A percentile compares a stretch with the other conserved stretches of the same genome.
These are phyloP conservation scores for Pachysandra terminalis DNA, from an alignment of 164 flowering plant species.

Conservation along the genomic window DNA sequence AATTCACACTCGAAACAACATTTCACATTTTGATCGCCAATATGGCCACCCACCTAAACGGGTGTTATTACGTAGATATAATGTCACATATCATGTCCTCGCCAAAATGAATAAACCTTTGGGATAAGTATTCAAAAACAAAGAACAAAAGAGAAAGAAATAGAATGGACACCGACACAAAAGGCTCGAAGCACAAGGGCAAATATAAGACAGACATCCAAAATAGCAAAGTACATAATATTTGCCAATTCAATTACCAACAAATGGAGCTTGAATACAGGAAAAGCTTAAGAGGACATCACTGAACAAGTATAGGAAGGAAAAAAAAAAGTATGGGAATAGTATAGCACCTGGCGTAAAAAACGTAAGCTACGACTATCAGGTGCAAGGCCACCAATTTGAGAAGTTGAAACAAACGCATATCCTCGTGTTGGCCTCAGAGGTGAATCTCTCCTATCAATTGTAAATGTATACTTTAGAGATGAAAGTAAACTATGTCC, in stretches of 20 bases:
- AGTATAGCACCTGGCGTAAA: constrained; percentile 73
- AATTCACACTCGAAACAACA: neutral
- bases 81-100: neutral
- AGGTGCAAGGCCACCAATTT: constrained; percentile 79
- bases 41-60: too few species aligned
- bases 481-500: constrained; percentile 77
- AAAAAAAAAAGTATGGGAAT: neutral
- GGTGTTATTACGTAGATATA: neutral
- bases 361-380: constrained; percentile 69
- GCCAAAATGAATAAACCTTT: neutral
- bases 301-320: neutral
- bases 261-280: neutral
- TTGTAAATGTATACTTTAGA: constrained; percentile 70
- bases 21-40: neutral
- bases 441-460: constrained; percentile 71
- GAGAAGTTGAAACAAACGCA: constrained; percentile 69
- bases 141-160: neutral
- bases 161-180: neutral
- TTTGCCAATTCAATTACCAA: neutral
- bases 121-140: neutral
- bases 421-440: constrained; percentile 83
- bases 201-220: neutral
- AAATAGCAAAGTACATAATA: neutral
- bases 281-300: neutral
- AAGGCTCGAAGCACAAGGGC: neutral